Conservation (phyloP, 345 rosid species). For the Kandelia obovata region DNA sequence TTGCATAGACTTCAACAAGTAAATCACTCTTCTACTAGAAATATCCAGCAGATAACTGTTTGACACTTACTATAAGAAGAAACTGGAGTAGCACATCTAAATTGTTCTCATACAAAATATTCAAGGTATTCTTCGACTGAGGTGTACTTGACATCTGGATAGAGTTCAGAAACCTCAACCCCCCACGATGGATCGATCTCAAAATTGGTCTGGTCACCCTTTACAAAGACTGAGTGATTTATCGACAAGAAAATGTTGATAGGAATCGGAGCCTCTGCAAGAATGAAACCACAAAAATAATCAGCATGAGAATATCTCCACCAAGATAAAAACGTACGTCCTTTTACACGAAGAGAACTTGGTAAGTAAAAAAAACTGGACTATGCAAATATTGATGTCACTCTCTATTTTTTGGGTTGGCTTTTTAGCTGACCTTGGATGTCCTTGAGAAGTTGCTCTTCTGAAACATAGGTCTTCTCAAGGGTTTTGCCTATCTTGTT, state of each 20-base stretch:
- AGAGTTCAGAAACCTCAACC: slow-evolving; percentile 24
- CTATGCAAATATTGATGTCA: no score
- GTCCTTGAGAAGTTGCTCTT: slow-evolving; percentile 30
- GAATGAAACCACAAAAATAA: neutral
- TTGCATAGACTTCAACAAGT: no score
- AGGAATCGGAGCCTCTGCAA: slow-evolving; percentile 20
- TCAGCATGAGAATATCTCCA: neutral
- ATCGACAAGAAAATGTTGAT: slow-evolving; percentile 16
- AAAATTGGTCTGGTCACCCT: slow-evolving; percentile 24
- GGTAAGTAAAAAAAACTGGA: no score
- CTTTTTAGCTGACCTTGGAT: slow-evolving; percentile 23
- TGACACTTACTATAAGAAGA: neutral
- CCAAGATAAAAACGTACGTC: neutral
- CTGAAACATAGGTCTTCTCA: slow-evolving; percentile 22
- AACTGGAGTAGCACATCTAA: neutral
- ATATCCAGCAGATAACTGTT: neutral
- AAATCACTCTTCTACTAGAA: neutral
- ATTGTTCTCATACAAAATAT: slow-evolving; percentile 4
- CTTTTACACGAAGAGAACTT: no score
- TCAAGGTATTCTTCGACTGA: slow-evolving; percentile 21
- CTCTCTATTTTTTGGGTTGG: no score
- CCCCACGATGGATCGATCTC: slow-evolving; percentile 26
- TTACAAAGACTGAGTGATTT: slow-evolving; percentile 16
- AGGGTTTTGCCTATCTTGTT: slow-evolving; percentile 32
- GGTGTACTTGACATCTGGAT: slow-evolving; percentile 28